phyloP scores from a whole-genome alignment of 768 basidiomycete species.

The Macrocybe gigantea region DNA sequence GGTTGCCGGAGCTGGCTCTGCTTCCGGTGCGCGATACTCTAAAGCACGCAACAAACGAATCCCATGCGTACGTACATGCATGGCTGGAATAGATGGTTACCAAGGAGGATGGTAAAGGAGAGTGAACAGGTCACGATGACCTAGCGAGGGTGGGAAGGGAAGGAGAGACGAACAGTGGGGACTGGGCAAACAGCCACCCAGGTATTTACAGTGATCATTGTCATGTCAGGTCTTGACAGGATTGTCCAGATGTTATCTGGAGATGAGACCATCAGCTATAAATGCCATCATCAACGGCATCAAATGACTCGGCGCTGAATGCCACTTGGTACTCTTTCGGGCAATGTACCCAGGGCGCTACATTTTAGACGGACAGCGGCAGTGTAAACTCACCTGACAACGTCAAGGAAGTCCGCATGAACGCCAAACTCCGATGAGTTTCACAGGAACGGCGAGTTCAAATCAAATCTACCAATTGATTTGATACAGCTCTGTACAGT shows the following conservation, averaged over 20 bases:
- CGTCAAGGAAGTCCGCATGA: no score
- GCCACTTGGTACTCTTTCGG: no score
- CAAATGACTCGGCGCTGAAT: no score
- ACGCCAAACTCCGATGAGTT: no score
- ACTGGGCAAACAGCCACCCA: slow-evolving; percentile 1
- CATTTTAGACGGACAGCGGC: no score
- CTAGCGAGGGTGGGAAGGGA: slow-evolving; percentile 13
- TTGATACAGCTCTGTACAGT: slow-evolving; percentile 72
- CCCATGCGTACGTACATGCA: slow-evolving; percentile 14
- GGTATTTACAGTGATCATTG: slow-evolving; percentile 15
- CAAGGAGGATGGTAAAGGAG: slow-evolving; percentile 15
- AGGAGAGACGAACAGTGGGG: slow-evolving; percentile 14
- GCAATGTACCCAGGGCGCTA: no score
- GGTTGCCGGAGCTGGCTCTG: slow-evolving; percentile 6
- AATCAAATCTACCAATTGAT: slow-evolving; percentile 58
- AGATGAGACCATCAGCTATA: no score
- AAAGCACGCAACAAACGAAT: slow-evolving; percentile 8
- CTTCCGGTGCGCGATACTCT: slow-evolving; percentile 12
- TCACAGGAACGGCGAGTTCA: slow-evolving; percentile 12
- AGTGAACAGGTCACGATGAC: slow-evolving; percentile 12
- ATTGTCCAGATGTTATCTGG: no score
- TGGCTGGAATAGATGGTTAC: slow-evolving; percentile 14
- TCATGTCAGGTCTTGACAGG: slow-evolving; percentile 6
- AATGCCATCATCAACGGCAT: no score
- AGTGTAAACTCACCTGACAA: no score